A percentile compares a stretch with the other conserved stretches of the same genome.
Conservation (phyloP, 371 early-diverging fungal genomes). For the Mortierella sp. region DNA sequence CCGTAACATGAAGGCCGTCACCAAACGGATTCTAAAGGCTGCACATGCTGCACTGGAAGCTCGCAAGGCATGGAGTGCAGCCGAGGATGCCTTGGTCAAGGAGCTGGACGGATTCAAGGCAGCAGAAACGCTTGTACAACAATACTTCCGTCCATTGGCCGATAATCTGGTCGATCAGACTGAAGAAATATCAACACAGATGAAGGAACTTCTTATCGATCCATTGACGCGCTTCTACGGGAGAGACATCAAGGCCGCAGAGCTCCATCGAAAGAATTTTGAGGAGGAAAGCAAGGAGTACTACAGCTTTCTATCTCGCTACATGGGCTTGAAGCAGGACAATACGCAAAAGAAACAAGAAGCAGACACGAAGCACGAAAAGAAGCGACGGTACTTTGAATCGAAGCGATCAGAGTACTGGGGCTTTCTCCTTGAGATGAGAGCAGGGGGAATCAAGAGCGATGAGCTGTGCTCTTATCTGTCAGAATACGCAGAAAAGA, state of each 20-base stretch:
- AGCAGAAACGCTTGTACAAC: slow-evolving; percentile 50
- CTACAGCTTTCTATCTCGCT: slow-evolving; percentile 66
- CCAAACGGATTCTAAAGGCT: slow-evolving; percentile 62
- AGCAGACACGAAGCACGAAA: slow-evolving; percentile 59
- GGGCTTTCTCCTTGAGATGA: slow-evolving; percentile 66
- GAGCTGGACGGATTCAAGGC: slow-evolving; percentile 54
- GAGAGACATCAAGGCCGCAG: slow-evolving; percentile 67
- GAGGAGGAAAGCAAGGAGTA: slow-evolving; percentile 74
- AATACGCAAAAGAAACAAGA: slow-evolving; percentile 55
- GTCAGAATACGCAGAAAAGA: slow-evolving; percentile 64
- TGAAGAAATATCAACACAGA: slow-evolving; percentile 56
- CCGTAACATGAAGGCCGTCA: slow-evolving; percentile 50
- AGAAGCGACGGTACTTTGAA: slow-evolving; percentile 66
- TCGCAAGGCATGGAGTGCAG: slow-evolving; percentile 45
- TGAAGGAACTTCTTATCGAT: slow-evolving; percentile 60
- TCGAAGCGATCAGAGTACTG: slow-evolving; percentile 73
- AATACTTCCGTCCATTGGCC: slow-evolving; percentile 55
- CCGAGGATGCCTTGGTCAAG: slow-evolving; percentile 56
- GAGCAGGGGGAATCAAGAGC: slow-evolving; percentile 69
- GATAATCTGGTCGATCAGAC: slow-evolving; percentile 43
- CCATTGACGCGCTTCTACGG: slow-evolving; percentile 66
- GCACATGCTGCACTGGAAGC: slow-evolving; percentile 56
- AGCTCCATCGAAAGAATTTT: slow-evolving; percentile 66
- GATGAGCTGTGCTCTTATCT: slow-evolving; percentile 66
- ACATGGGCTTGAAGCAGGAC: slow-evolving; percentile 60